These are phyloP conservation scores for Holtermanniella nyarrowii DNA, from an alignment of 768 basidiomycete species.

Conservation along the genomic window DNA sequence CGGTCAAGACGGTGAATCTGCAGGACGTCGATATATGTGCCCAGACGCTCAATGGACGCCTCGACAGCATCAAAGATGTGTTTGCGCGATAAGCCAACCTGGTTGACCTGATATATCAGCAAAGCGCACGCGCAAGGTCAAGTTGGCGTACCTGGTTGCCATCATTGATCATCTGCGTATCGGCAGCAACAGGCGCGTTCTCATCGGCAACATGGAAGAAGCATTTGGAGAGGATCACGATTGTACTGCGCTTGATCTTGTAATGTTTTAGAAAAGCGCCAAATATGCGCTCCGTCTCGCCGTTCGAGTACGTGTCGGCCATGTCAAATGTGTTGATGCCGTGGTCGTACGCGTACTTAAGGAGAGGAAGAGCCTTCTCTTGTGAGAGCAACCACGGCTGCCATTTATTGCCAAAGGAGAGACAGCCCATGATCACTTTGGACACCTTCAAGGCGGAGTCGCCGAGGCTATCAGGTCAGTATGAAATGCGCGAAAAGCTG, in stretches of 20 bases:
- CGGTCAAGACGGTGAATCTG: constrained; percentile 9
- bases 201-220: neutral
- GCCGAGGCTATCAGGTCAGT: constrained; percentile 30
- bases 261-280: constrained; percentile 1
- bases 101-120: neutral
- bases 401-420: constrained; percentile 32
- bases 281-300: constrained; percentile 1
- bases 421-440: constrained; percentile 55
- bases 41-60: constrained; percentile 1
- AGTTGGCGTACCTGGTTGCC: neutral
- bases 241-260: neutral
- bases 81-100: neutral
- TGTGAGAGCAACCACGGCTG: neutral
- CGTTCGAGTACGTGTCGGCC: constrained; percentile 15
- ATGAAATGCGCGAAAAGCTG: neutral
- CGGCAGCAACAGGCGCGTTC: neutral
- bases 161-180: neutral
- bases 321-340: constrained; percentile 30
- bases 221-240: neutral
- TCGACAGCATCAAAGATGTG: constrained; percentile 2
- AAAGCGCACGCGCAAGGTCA: too few relatives aligned
- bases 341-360: constrained; percentile 21
- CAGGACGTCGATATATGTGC: constrained; percentile 10
- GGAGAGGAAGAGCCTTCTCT: neutral
- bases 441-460: constrained; percentile 56